Evolutionary conservation across 495 filamentous ascomycete species (phyloP).

Genomic region (Talaromyces nanjingensis): DNA sequence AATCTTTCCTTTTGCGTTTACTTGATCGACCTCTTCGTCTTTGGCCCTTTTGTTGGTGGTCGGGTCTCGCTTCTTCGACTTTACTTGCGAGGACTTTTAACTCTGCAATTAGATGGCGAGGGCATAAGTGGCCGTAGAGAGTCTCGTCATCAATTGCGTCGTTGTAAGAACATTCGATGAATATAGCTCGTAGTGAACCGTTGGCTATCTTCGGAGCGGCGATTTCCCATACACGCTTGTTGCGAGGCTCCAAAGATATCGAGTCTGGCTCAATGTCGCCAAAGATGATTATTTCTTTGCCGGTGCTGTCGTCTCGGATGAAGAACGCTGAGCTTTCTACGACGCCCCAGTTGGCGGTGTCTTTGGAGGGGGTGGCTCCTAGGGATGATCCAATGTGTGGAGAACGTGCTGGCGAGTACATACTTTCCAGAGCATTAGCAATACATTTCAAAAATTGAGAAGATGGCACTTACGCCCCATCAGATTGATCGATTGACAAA

Average conservation of each 20-base stretch:
- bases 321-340: slow-evolving; percentile 89
- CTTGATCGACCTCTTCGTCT: not conserved
- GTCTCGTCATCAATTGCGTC: slow-evolving; percentile 64
- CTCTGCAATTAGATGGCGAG: slow-evolving; percentile 72
- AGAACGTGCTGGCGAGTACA: slow-evolving; percentile 26
- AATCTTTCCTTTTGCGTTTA: slow-evolving; percentile 29
- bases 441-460: too few species aligned
- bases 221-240: slow-evolving; percentile 69
- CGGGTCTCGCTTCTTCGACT: slow-evolving; percentile 33
- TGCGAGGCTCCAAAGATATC: slow-evolving; percentile 74
- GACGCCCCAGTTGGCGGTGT: slow-evolving; percentile 28
- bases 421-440: slow-evolving; percentile 14
- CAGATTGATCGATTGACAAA: slow-evolving; percentile 25
- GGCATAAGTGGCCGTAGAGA: slow-evolving; percentile 84
- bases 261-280: slow-evolving; percentile 93
- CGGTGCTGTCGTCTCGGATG: slow-evolving; percentile 62
- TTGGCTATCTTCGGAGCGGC: slow-evolving; percentile 73
- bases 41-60: slow-evolving; percentile 12
- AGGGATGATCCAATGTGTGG: slow-evolving; percentile 12
- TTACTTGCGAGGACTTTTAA: slow-evolving; percentile 61
- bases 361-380: slow-evolving; percentile 16
- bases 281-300: slow-evolving; percentile 80
- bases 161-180: slow-evolving; percentile 93
- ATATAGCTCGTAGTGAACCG: slow-evolving; percentile 66
- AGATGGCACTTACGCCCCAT: slow-evolving; percentile 21